Percentiles rank a stretch among this genome's conserved stretches.
phyloP scores from a whole-genome alignment of 257 asterid species.

The Nicotiana undulata region DNA sequence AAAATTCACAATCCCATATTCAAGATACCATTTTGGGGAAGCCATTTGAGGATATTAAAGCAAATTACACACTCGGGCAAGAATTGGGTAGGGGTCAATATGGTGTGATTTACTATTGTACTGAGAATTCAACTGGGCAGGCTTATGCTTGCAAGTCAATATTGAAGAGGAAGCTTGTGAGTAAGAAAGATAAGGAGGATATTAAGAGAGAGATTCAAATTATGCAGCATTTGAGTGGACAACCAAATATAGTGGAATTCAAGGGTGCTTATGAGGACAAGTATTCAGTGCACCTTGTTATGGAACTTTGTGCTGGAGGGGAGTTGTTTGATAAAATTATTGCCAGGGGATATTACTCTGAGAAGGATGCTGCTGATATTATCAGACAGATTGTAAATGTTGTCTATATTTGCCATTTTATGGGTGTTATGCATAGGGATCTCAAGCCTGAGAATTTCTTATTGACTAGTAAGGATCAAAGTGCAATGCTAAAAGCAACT shows the following conservation, averaged over 20 bases:
- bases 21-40: constrained; percentile 43
- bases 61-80: constrained; percentile 42
- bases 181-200: constrained; percentile 64
- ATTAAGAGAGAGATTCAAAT: constrained; percentile 76
- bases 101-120: constrained; percentile 62
- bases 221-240: constrained; percentile 84
- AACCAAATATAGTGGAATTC: constrained; percentile 74
- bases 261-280: constrained; percentile 78
- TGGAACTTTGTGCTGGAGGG: constrained; percentile 87
- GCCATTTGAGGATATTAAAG: constrained; percentile 58
- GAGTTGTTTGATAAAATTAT: constrained; percentile 76
- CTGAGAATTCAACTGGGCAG: constrained; percentile 44
- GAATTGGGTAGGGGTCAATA: constrained; percentile 83
- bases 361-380: constrained; percentile 63
- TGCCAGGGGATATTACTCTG: constrained; percentile 79
- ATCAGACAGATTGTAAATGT: constrained; percentile 82
- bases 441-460: constrained; percentile 90
- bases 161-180: constrained; percentile 70
- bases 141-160: constrained; percentile 72
- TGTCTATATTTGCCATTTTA: constrained; percentile 75
- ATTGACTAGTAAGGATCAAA: constrained; percentile 60
- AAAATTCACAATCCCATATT: constrained; percentile 19
- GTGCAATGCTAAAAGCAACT: constrained; percentile 67
- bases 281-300: constrained; percentile 61
- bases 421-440: constrained; percentile 95